These are phyloP conservation scores for Mycena galericulata DNA, from an alignment of 768 basidiomycete species.

Conservation along the genomic window DNA sequence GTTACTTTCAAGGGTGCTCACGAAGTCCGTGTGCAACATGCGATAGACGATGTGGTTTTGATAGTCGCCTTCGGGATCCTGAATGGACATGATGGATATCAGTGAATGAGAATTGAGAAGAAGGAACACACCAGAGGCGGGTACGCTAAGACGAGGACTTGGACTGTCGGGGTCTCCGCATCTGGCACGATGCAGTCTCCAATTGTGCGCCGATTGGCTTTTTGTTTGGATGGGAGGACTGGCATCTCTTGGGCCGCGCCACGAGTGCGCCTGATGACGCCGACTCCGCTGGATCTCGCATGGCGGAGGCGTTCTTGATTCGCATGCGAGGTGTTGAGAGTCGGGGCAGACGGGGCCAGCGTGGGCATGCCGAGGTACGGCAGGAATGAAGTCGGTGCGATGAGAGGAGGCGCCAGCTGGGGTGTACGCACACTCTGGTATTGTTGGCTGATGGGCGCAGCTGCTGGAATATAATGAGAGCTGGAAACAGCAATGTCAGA, in stretches of 20 bases:
- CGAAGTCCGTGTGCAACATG: neutral
- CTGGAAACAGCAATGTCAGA: too few relatives aligned
- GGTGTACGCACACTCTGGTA: neutral
- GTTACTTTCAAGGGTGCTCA: neutral
- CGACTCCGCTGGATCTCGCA: neutral
- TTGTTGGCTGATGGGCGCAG: neutral
- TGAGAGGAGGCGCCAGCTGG: neutral
- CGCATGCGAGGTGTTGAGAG: neutral
- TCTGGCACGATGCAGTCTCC: neutral
- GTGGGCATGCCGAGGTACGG: neutral
- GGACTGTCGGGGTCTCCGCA: neutral
- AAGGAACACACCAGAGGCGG: neutral
- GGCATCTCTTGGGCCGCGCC: neutral
- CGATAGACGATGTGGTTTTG: neutral
- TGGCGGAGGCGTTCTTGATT: neutral
- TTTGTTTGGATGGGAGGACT: neutral
- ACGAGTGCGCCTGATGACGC: neutral
- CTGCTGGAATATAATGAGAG: neutral
- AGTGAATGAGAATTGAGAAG: neutral
- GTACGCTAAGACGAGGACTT: neutral
- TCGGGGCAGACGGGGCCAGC: neutral
- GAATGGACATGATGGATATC: neutral
- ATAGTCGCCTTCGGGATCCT: neutral
- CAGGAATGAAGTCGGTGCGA: neutral
- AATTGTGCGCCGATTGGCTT: neutral